These are phyloP conservation scores for Penstemon eatonii DNA, from an alignment of 257 asterid genomes.

Conservation along the genomic window DNA sequence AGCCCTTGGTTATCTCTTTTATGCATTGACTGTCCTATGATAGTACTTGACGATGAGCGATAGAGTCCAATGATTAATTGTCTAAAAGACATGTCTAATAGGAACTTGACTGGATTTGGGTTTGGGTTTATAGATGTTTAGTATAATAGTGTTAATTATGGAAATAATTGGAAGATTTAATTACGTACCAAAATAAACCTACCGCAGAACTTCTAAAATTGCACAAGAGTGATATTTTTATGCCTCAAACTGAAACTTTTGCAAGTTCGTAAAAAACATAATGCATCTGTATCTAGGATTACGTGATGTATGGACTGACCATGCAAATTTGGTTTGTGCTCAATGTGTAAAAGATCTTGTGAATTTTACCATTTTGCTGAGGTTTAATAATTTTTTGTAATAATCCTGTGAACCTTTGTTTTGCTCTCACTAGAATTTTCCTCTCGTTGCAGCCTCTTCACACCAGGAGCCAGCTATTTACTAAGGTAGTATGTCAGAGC, in stretches of 20 bases:
- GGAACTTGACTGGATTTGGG: too few relatives aligned
- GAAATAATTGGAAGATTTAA: too few relatives aligned
- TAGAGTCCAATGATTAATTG: background rate
- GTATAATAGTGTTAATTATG: too few relatives aligned
- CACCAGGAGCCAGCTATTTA: conserved; percentile 73
- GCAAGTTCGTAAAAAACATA: background rate
- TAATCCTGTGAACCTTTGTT: background rate
- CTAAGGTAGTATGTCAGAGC: conserved; percentile 61
- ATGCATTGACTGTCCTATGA: conserved; percentile 18
- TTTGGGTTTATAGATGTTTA: too few relatives aligned
- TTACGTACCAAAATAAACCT: too few relatives aligned
- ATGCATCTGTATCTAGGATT: background rate
- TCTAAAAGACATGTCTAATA: background rate
- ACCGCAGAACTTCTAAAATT: background rate
- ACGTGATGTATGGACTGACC: conserved; percentile 1
- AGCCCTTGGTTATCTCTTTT: conserved; percentile 2
- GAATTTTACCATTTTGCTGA: background rate
- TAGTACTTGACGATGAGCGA: background rate
- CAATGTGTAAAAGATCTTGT: background rate
- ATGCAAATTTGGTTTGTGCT: background rate
- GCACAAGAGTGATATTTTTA: background rate
- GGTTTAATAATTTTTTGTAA: background rate
- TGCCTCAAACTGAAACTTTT: conserved; percentile 1
- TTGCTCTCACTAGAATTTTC: conserved; percentile 24
- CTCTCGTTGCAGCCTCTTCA: conserved; percentile 71